Evolutionary conservation across 202 grass and related monocot genomes (phyloP).

Genomic region (Setaria italica): DNA sequence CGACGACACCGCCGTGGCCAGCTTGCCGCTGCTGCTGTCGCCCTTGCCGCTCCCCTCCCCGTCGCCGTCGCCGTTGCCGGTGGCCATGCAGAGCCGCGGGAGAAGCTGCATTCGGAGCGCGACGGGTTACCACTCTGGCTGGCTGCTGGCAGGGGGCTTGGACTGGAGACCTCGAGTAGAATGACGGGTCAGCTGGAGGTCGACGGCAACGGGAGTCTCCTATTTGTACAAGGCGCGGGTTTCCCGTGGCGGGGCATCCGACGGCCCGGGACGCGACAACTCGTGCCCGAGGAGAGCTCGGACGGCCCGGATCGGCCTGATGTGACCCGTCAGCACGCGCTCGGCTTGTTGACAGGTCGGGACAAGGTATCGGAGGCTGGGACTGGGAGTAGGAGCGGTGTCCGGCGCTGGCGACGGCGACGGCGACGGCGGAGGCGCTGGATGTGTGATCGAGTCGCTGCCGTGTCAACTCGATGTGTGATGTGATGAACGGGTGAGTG

Average conservation of each 20-base stretch:
- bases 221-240: constrained; percentile 50
- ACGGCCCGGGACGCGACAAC: not conserved
- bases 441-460: not conserved
- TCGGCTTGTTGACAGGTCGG: constrained; percentile 1
- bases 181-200: not conserved
- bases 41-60: not conserved
- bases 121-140: not conserved
- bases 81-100: constrained; percentile 55
- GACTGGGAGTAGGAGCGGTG: not conserved
- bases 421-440: not conserved
- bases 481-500: constrained; percentile 7
- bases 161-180: not conserved
- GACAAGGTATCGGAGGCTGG: constrained; percentile 36
- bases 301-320: constrained; percentile 39
- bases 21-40: not conserved
- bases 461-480: constrained; percentile 12
- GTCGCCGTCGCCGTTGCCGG: not conserved
- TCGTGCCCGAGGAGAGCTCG: not conserved
- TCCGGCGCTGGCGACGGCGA: not conserved
- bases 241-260: constrained; percentile 6
- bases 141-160: not conserved
- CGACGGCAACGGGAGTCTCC: not conserved
- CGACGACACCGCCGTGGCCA: not conserved
- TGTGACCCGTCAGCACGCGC: constrained; percentile 14
- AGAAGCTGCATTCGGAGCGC: constrained; percentile 45